Base-by-base conservation (phyloP, 805 yeast species). In the Priceomyces melissophilus region DNA sequence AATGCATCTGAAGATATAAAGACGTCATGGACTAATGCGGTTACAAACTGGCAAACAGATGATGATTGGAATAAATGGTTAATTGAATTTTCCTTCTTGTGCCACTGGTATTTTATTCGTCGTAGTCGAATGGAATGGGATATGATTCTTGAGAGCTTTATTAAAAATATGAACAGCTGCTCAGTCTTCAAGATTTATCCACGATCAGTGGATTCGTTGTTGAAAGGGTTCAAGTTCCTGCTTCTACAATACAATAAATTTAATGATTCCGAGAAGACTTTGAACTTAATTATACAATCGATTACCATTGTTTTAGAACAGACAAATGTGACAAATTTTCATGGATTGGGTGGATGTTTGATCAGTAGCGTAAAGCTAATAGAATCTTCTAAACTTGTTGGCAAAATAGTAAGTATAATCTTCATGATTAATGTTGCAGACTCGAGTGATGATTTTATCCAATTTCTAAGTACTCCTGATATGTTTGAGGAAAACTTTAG, bases 61-160 rank as follows among this genome's bases (percentile, higher is more conserved):
- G 33, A 27, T 2, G 40, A 48, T n/a, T 51, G 56, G 47, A 30
- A 34, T 32, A 42, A 37, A 13, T 60, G 65, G 62, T 34, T 57
- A 10, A 45, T 41, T 1, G 45, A 52, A 41, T 54, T 59, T 34
- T 41, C 38, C 25, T 56, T 52, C 39, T 33, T 61, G 10, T 45
- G 48, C 27, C 50, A 39, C 31, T 43, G 52, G 44, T 40, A 35
- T 12, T 38, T 44, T 28, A 36, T 50, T 15, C 27, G 40, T 15
- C 42, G 40, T 15, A 26, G 26, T 12, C 25, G 35, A 28, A 37
- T 23, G 6, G 27, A 30, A n/a, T 17, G 35, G 14, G 15, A 27
- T 30, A 25, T 23, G 14, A 11, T 17, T 23, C 35, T 45, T 9
- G 28, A 34, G 6, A 13, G 30, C 20, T 32, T 42, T 10, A n/a